A percentile compares a stretch with the other conserved stretches of the same genome.
Evolutionary conservation across 768 basidiomycete genomes (phyloP).

Genomic region (Suillus subalutaceus): DNA sequence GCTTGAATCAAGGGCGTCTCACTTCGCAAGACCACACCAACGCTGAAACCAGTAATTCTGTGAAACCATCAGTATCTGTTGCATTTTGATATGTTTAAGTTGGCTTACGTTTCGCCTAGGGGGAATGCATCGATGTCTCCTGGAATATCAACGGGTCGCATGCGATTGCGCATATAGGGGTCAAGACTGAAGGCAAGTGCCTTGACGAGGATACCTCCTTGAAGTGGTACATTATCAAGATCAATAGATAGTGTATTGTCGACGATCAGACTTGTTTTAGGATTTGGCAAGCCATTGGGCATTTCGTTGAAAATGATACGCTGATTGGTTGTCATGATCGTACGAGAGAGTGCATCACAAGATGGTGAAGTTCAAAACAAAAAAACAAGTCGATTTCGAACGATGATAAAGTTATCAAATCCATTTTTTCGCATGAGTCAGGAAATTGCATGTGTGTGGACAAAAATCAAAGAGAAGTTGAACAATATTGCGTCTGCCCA

Average conservation of each 20-base stretch:
- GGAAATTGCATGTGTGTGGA: too few relatives aligned
- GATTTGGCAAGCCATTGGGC: slow-evolving; percentile 42
- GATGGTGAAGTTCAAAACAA: too few relatives aligned
- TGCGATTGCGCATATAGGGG: slow-evolving; percentile 44
- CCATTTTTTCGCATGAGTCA: too few relatives aligned
- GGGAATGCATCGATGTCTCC: slow-evolving; percentile 19
- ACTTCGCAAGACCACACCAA: slow-evolving; percentile 50
- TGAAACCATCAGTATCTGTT: neutral
- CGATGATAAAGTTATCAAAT: too few relatives aligned
- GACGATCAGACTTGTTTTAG: slow-evolving; percentile 48
- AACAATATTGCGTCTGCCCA: too few relatives aligned
- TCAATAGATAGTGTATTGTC: slow-evolving; percentile 53
- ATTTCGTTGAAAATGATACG: slow-evolving; percentile 41
- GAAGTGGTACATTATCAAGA: slow-evolving; percentile 44
- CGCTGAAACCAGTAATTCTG: slow-evolving; percentile 37
- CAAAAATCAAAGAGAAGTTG: too few relatives aligned
- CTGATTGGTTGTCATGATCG: slow-evolving; percentile 29
- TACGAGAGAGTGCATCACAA: too few relatives aligned
- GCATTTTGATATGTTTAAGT: neutral
- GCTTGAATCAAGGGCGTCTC: slow-evolving; percentile 35
- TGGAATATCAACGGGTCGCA: slow-evolving; percentile 34
- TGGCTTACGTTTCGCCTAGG: slow-evolving; percentile 21
- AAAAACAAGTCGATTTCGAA: too few relatives aligned
- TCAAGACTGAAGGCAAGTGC: slow-evolving; percentile 50
- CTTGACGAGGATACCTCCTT: slow-evolving; percentile 54